phyloP scores from a whole-genome alignment of 331 rosid genomes.

The Rosa hybrid region DNA sequence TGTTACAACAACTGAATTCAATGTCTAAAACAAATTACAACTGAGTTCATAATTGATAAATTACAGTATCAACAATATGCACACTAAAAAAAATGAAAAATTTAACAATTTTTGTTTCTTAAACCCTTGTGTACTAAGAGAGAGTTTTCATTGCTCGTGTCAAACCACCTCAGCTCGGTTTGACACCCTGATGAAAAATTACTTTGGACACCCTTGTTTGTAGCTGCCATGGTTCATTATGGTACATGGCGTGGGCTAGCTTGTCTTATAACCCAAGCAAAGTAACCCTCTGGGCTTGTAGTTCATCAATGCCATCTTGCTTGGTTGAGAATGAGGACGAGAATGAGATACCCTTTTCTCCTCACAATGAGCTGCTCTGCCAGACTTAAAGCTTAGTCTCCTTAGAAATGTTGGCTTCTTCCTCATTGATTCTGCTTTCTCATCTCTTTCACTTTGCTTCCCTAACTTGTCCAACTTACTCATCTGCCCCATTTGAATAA shows the following conservation, averaged over 20 bases:
- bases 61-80: neutral
- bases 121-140: neutral
- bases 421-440: constrained; percentile 4
- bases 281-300: constrained; percentile 46
- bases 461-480: constrained; percentile 4
- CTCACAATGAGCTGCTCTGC: constrained; percentile 15
- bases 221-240: neutral
- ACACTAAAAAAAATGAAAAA: neutral
- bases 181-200: too few relatives aligned
- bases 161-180: too few relatives aligned
- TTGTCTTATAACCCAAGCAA: constrained; percentile 51
- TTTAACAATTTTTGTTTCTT: neutral
- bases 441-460: constrained; percentile 1
- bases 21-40: neutral
- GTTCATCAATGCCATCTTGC: constrained; percentile 34
- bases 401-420: constrained; percentile 37
- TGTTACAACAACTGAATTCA: neutral
- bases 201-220: neutral
- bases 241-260: constrained; percentile 1
- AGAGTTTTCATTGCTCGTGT: too few relatives aligned
- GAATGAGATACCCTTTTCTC: constrained; percentile 23
- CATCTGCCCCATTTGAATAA: constrained; percentile 28
- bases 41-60: neutral
- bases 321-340: constrained; percentile 30
- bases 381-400: constrained; percentile 40